Evolutionary conservation across 495 filamentous ascomycete genomes (phyloP), one percentile per base, ranked within the genome.

Genomic region (Rostrohypoxylon terebratum): DNA sequence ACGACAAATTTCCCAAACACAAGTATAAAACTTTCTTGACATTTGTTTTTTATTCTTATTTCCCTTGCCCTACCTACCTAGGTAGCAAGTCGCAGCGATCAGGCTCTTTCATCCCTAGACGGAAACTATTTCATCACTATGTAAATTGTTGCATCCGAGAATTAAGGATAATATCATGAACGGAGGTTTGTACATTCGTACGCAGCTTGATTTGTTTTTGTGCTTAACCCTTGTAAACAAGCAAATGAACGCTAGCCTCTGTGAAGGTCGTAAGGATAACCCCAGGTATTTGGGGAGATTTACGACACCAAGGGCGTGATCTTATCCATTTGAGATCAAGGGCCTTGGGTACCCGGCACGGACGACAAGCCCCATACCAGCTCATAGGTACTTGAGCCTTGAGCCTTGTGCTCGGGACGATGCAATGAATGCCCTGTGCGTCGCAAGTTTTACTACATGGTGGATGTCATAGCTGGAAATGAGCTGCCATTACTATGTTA

Each of bases 41-140:
- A 45, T 20, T 45, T 50, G 18, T 50, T 50, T 50, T 13, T 25
- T 48, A 18, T 50, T 50, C 20, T 31, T 3, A 2, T 31, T 5
- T 28, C 13, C 36, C 42, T 65, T 57, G 36, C 55, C 54, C 45
- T 53, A 28, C 28, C 28, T 28, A n/a, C n/a, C 18, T 20, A n/a
- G n/a, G n/a, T 63, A n/a, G 51, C 47, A 50, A 18, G 25, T 53
- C 58, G 47, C 66, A 67, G 65, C 25, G 55, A 65, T 73, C 64
- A 23, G 65, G 65, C 61, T 58, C 47, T 66, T n/a, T 42, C 38
- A 48, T 54, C 31, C 36, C 23, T 13, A 34, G 23, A 68, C 58
- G 66, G 66, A 61, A 73, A 55, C 65, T 59, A 50, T 44, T 38
- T 66, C 65, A 65, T 44, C 31, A 58, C 16, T 31, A 33, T 58